Percentiles rank a stretch among this genome's conserved stretches.
These are phyloP conservation scores for Letharia lupina DNA, from an alignment of 495 filamentous ascomycete genomes.

Conservation along the genomic window DNA sequence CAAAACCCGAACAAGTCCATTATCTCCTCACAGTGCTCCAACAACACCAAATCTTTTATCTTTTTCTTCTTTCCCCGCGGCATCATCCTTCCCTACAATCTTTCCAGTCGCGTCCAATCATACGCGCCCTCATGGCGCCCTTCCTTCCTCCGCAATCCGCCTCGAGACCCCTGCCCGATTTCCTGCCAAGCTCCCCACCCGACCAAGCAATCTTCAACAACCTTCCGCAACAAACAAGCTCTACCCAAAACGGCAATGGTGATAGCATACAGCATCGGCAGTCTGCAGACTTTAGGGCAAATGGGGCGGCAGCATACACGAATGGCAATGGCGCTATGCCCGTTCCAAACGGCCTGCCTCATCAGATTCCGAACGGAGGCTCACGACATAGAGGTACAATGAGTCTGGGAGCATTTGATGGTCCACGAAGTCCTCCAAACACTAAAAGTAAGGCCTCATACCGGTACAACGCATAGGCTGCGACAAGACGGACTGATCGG, in stretches of 20 bases:
- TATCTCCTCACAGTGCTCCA: no score
- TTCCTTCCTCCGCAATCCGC: conserved; percentile 21
- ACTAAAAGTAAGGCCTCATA: conserved; percentile 55
- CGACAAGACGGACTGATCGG: conserved; percentile 22
- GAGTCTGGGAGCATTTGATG: conserved; percentile 48
- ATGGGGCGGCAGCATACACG: conserved; percentile 11
- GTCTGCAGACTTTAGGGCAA: conserved; percentile 19
- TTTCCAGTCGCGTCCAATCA: background rate
- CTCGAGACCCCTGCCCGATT: conserved; percentile 15
- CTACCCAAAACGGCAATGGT: conserved; percentile 11
- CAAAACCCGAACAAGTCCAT: no score
- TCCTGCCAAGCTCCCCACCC: conserved; percentile 21
- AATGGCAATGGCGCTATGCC: conserved; percentile 17
- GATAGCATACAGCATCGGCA: conserved; percentile 13
- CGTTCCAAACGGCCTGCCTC: conserved; percentile 20
- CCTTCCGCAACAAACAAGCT: conserved; percentile 11
- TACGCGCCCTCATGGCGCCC: conserved; percentile 18
- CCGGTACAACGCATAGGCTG: background rate
- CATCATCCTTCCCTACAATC: background rate
- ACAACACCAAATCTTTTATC: no score
- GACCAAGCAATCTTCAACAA: conserved; percentile 20
- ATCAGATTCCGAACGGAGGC: conserved; percentile 23
- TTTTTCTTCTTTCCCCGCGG: no score
- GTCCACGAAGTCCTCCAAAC: conserved; percentile 72
- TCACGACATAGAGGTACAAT: conserved; percentile 27